These are phyloP conservation scores for Zymoseptoria ardabiliae DNA, from an alignment of 2,329 filamentous ascomycete genomes.

Conservation along the genomic window DNA sequence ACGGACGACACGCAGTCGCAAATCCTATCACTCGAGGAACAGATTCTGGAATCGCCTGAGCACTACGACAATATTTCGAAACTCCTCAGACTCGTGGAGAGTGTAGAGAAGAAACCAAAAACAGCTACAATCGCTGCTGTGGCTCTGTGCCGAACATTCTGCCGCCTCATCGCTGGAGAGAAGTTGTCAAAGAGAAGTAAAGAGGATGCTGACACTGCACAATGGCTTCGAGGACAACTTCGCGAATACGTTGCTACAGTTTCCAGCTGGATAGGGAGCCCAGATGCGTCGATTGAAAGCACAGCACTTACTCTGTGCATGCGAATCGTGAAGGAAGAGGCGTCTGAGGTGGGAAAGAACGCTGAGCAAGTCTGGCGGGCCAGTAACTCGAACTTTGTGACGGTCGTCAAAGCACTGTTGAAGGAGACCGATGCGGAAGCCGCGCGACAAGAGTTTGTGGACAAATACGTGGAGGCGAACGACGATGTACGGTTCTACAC, in stretches of 20 bases:
- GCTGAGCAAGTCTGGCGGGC: constrained; percentile 63
- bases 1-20: constrained; percentile 46
- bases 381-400: constrained; percentile 49
- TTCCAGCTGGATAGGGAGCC: constrained; percentile 51
- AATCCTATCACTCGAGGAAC: constrained; percentile 68
- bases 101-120: constrained; percentile 49
- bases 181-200: constrained; percentile 58
- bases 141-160: constrained; percentile 78
- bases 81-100: constrained; percentile 51
- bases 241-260: constrained; percentile 54
- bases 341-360: constrained; percentile 43
- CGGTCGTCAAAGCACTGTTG: constrained; percentile 58
- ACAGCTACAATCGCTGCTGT: constrained; percentile 55
- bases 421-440: constrained; percentile 49
- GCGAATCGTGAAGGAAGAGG: constrained; percentile 75
- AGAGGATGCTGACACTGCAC: constrained; percentile 61
- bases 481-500: constrained; percentile 83
- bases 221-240: constrained; percentile 72
- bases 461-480: constrained; percentile 70
- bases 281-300: constrained; percentile 54
- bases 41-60: constrained; percentile 77
- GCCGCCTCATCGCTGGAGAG: constrained; percentile 69
- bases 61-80: constrained; percentile 85
- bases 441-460: constrained; percentile 63
- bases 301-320: constrained; percentile 73